These are phyloP conservation scores for Nitzschia inconspicua DNA, from an alignment of 108 stramenopile genomes.

Conservation along the genomic window DNA sequence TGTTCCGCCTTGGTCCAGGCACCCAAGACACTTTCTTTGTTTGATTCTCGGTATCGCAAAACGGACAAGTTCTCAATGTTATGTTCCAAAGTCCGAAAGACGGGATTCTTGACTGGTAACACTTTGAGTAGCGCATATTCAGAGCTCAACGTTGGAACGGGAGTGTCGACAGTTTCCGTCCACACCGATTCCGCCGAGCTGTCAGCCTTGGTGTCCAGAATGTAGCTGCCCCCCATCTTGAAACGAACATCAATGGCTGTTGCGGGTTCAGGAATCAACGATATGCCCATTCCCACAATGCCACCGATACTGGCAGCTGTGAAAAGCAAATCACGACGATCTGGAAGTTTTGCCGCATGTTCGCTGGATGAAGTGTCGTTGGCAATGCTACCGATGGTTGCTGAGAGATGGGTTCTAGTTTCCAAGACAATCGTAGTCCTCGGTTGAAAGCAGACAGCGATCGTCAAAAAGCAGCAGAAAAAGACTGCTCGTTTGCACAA, in stretches of 20 bases:
- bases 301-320: conserved; percentile 3
- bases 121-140: conserved; percentile 64
- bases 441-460: too few species aligned
- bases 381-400: too few species aligned
- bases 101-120: conserved; percentile 67
- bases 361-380: too few species aligned
- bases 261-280: not conserved
- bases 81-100: conserved; percentile 60
- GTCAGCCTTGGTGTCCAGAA: conserved; percentile 16
- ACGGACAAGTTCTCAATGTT: conserved; percentile 41
- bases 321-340: conserved; percentile 10
- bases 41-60: conserved; percentile 13
- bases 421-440: too few species aligned
- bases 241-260: not conserved
- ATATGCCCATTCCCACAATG: not conserved
- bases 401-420: too few species aligned
- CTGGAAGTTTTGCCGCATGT: too few species aligned
- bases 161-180: conserved; percentile 22
- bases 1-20: conserved; percentile 20
- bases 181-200: conserved; percentile 6
- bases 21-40: conserved; percentile 1
- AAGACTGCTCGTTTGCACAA: too few species aligned
- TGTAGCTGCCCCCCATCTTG: conserved; percentile 13
- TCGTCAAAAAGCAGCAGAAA: too few species aligned
- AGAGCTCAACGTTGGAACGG: conserved; percentile 21